These are phyloP conservation scores for Cercospora zeae-maydis DNA, from an alignment of 2,329 filamentous ascomycete species.

Conservation along the genomic window DNA sequence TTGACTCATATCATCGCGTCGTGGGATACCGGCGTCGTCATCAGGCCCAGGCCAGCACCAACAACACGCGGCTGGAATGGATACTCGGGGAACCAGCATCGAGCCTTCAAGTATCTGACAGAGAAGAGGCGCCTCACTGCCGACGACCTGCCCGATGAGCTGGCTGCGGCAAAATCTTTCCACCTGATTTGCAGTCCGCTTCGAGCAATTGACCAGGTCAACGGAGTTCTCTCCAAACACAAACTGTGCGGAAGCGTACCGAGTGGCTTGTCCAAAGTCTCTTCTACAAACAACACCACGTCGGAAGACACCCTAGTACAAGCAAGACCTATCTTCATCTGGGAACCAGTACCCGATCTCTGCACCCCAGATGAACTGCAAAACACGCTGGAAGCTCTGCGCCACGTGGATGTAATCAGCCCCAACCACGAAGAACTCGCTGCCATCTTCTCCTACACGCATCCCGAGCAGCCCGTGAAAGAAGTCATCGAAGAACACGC, in stretches of 20 bases:
- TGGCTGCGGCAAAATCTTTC: constrained; percentile 72
- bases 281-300: background rate
- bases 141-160: constrained; percentile 60
- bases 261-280: background rate
- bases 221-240: constrained; percentile 56
- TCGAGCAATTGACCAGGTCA: constrained; percentile 72
- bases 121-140: constrained; percentile 79
- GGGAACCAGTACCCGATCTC: constrained; percentile 91
- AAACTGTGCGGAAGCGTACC: background rate
- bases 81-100: constrained; percentile 59
- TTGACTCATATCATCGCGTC: constrained; percentile 62
- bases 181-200: constrained; percentile 81
- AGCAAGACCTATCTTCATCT: constrained; percentile 67
- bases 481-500: constrained; percentile 42
- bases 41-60: constrained; percentile 63
- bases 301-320: constrained; percentile 22
- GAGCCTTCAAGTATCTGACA: constrained; percentile 77
- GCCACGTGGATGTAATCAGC: constrained; percentile 58
- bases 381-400: constrained; percentile 52
- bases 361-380: constrained; percentile 65
- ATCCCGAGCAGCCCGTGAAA: constrained; percentile 22
- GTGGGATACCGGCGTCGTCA: constrained; percentile 72
- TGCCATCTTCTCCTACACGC: constrained; percentile 64
- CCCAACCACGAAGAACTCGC: constrained; percentile 91
- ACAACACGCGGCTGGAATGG: constrained; percentile 94